phyloP scores from a whole-genome alignment of 495 filamentous ascomycete species.

The Xylaria sp. region DNA sequence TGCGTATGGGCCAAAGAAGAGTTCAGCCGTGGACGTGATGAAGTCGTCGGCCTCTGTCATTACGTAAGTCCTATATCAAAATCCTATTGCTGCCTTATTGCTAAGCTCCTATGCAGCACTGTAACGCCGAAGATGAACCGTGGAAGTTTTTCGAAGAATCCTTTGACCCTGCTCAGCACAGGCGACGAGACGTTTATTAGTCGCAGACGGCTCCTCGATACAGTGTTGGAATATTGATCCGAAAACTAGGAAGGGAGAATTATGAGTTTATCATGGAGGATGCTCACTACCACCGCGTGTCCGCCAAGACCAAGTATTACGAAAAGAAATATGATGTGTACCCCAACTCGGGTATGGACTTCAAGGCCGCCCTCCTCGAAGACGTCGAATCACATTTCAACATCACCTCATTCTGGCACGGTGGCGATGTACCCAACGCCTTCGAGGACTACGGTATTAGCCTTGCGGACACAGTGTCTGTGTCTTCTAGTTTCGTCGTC shows the following conservation, averaged over 20 bases:
- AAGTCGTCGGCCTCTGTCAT: slow-evolving; percentile 10
- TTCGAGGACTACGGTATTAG: not conserved
- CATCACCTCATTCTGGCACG: not conserved
- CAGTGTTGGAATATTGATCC: slow-evolving; percentile 14
- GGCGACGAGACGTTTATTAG: slow-evolving; percentile 14
- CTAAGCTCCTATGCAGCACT: not conserved
- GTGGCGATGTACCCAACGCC: not conserved
- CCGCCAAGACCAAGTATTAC: not conserved
- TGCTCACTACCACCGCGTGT: slow-evolving; percentile 1
- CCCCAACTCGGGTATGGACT: slow-evolving; percentile 3
- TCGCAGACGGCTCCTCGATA: slow-evolving; percentile 9
- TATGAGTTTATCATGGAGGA: slow-evolving; percentile 16
- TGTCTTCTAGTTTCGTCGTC: not conserved
- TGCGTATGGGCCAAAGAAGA: slow-evolving; percentile 6
- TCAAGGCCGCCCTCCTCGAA: slow-evolving; percentile 11
- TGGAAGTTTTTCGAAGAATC: slow-evolving; percentile 8
- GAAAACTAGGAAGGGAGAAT: not conserved
- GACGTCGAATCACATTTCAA: not conserved
- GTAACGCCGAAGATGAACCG: not conserved
- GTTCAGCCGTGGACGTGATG: not conserved
- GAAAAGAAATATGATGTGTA: not conserved
- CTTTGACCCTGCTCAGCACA: slow-evolving; percentile 5
- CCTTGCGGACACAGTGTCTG: not conserved
- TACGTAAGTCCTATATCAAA: not conserved
- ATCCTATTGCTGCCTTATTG: not conserved